Conservation (phyloP, 345 rosid genomes). For the Mercurialis annua region DNA sequence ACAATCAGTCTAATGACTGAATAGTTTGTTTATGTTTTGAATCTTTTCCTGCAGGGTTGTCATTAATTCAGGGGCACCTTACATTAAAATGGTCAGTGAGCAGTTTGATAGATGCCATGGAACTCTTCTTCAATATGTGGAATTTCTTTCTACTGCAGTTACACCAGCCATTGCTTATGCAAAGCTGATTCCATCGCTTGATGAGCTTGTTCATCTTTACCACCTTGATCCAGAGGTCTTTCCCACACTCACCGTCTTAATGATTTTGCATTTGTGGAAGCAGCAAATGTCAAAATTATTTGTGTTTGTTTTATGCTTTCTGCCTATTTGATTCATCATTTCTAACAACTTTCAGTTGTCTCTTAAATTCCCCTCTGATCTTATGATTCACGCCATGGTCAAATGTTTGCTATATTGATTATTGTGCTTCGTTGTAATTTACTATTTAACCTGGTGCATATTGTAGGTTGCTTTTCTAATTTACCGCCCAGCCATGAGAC, state of each 20-base stretch:
- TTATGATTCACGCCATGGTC: background rate
- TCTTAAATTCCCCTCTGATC: background rate
- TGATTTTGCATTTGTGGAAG: background rate
- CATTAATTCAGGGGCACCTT: conserved; percentile 88
- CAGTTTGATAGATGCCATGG: conserved; percentile 99
- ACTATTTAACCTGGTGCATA: conserved; percentile 15
- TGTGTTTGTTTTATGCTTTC: background rate
- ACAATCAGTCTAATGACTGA: background rate
- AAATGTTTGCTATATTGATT: background rate
- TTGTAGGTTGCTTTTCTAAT: conserved; percentile 90
- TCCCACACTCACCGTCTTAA: conserved; percentile 18
- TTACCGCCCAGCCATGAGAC: conserved; percentile 96
- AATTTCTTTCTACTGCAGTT: conserved; percentile 82
- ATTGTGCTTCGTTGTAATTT: background rate
- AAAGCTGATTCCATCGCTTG: conserved; percentile 74
- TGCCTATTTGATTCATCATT: background rate
- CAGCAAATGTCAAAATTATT: background rate
- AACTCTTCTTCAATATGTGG: conserved; percentile 97
- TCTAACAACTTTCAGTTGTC: background rate
- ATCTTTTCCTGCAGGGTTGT: conserved; percentile 64
- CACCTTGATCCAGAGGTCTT: conserved; percentile 97
- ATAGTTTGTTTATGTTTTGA: background rate
- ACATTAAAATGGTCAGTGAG: conserved; percentile 98
- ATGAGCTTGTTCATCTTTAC: conserved; percentile 80
- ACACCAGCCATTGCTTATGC: conserved; percentile 75